Percentiles rank a stretch among this genome's conserved stretches.
Evolutionary conservation across 139 green algal genomes (phyloP).

Genomic region (Pleodorina starrii): DNA sequence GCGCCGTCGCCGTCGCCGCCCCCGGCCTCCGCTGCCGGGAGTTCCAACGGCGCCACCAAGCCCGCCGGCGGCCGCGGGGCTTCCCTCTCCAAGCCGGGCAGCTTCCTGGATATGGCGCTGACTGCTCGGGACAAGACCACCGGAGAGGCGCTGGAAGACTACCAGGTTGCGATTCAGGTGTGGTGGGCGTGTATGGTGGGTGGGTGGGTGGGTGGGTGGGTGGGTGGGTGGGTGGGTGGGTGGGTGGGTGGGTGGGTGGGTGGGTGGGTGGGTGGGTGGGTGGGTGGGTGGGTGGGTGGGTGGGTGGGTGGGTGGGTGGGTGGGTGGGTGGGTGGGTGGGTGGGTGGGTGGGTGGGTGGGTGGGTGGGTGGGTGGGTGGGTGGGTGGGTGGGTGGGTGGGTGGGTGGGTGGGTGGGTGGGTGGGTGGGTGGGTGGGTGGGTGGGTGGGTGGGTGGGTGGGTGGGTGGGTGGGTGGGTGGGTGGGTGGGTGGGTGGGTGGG

Average conservation of each 20-base stretch:
- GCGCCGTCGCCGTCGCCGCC: background rate
- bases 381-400: too few species aligned
- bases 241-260: background rate
- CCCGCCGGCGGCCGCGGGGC: too few species aligned
- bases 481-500: background rate
- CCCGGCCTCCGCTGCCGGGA: slow-evolving; percentile 37
- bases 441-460: background rate
- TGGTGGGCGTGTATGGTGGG: too few species aligned
- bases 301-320: background rate
- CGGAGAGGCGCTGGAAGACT: background rate
- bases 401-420: background rate
- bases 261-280: too few species aligned
- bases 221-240: background rate
- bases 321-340: slow-evolving; percentile 52
- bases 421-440: background rate
- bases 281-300: slow-evolving; percentile 56
- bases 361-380: too few species aligned
- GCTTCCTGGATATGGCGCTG: background rate
- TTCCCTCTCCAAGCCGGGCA: background rate
- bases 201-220: too few species aligned
- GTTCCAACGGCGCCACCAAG: background rate
- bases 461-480: slow-evolving; percentile 47
- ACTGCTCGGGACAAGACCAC: background rate
- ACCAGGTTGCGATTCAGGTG: background rate
- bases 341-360: background rate